Base-by-base conservation (phyloP, 2,329 filamentous ascomycete genomes). In the Fusarium albosuccineum region DNA sequence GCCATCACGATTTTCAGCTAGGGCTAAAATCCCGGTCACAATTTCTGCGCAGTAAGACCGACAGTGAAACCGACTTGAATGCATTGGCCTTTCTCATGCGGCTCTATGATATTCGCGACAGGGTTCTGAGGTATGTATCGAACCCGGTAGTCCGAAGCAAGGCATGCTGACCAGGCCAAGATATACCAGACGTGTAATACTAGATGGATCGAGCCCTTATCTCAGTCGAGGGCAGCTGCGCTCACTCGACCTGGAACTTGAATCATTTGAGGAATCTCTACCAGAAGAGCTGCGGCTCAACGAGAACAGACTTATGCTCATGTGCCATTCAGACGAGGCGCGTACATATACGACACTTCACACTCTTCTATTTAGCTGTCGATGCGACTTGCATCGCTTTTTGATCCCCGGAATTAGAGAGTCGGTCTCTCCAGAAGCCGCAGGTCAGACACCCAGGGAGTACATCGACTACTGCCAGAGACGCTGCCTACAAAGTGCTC, bases 321-420 rank as follows among this genome's bases (percentile, higher is more conserved):
- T 73, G 70, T 66, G 62, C 9, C 72, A 76, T 3, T 74, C 74
- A 0, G 57, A 62, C 0, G 73, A 75, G 9, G 60, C 68, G 4
- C 53, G 57, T 0, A 53, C 62, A 1, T 76, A 75, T 13, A 60
- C 66, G 0, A 55, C 60, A 0, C 44, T 76, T 0, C 74, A 76
- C 29, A 68, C 67, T 0, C 9, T 66, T 0, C 6, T 72, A 1
- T 55, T 70, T 11, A 68, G 66, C 1, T 71, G 65, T 11, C 65
- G 68, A 3, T 75, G 73, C 17, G 72, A 76, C 17, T 58, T 75
- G 0, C 72, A 74, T 9, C 66, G 74, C 0, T 75, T 76, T 1
- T 30, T 74, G 0, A 70, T 75, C 0, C 70, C 73, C 0, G 73
- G 69, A 0, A 74, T 76, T 0, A 59, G 70, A 5, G 74, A 76